Evolutionary conservation across 2,329 filamentous ascomycete species (phyloP).

Genomic region (Fusarium proliferatum): DNA sequence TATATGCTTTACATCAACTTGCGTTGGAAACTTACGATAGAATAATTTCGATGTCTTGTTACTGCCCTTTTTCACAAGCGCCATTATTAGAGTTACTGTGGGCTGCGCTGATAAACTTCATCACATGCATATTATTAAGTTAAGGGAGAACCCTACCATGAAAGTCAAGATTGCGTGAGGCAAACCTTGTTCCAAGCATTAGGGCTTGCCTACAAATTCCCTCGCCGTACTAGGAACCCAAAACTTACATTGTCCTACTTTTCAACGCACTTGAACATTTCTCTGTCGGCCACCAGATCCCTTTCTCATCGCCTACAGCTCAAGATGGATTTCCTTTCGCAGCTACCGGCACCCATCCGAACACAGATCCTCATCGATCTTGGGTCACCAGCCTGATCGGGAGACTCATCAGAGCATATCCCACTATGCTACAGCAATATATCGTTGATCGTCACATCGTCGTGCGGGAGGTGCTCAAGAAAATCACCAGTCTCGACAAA

Average conservation of each 20-base stretch:
- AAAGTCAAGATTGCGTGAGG: no score
- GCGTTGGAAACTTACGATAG: rapidly evolving
- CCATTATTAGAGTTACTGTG: background rate
- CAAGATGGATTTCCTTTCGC: background rate
- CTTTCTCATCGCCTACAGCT: rapidly evolving
- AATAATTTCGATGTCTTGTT: background rate
- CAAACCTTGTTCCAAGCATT: background rate
- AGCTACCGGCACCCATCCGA: background rate
- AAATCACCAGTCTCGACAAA: background rate
- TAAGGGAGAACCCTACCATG: no score
- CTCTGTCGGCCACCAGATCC: no score
- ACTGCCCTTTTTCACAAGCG: rapidly evolving
- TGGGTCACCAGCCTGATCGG: slow-evolving; percentile 2
- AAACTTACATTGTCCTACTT: no score
- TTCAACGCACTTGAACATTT: rapidly evolving
- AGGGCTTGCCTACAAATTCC: background rate
- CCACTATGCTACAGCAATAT: slow-evolving; percentile 7
- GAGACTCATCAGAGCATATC: background rate
- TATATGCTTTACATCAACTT: no score
- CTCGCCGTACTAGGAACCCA: no score
- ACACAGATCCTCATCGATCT: background rate
- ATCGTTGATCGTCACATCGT: background rate
- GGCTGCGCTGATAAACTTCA: rapidly evolving
- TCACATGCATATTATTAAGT: background rate
- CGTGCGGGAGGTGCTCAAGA: background rate